phyloP scores from a whole-genome alignment of 768 basidiomycete genomes.

The Cystofilobasidium bisporidii region DNA sequence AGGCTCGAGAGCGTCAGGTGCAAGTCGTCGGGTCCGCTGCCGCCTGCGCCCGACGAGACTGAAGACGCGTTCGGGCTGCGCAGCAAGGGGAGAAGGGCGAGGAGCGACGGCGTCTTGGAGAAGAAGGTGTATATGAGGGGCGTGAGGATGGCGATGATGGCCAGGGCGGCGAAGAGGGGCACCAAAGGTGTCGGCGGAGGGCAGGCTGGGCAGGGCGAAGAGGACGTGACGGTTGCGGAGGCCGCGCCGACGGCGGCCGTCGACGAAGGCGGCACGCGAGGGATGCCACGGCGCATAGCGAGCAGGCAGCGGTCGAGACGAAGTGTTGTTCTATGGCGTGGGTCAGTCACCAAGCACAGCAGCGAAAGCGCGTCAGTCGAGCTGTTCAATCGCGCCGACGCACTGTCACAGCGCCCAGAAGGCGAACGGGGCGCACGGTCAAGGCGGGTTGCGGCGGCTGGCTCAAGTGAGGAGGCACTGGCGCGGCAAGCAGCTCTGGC shows the following conservation, averaged over 20 bases:
- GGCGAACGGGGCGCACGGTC: no score
- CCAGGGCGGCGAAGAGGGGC: background rate
- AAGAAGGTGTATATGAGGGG: slow-evolving; percentile 3
- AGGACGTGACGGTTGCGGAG: background rate
- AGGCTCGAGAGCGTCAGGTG: background rate
- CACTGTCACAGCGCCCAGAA: no score
- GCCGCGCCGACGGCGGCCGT: background rate
- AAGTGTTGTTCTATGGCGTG: no score
- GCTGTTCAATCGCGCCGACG: no score
- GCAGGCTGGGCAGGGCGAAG: background rate
- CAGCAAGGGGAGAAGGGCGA: background rate
- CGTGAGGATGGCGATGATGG: background rate
- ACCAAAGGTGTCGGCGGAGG: background rate
- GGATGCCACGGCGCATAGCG: background rate
- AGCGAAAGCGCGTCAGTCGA: no score
- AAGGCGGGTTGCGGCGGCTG: no score
- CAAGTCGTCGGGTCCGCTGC: background rate
- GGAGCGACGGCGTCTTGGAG: slow-evolving; percentile 3
- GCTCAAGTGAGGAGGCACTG: no score
- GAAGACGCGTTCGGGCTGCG: no score
- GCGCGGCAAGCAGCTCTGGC: no score
- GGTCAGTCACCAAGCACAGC: no score
- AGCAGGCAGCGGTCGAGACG: background rate
- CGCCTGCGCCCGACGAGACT: no score
- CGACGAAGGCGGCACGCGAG: background rate